Evolutionary conservation across 108 stramenopile genomes (phyloP), one percentile per base, ranked within the genome.

Genomic region (Conticribra weissflogii): DNA sequence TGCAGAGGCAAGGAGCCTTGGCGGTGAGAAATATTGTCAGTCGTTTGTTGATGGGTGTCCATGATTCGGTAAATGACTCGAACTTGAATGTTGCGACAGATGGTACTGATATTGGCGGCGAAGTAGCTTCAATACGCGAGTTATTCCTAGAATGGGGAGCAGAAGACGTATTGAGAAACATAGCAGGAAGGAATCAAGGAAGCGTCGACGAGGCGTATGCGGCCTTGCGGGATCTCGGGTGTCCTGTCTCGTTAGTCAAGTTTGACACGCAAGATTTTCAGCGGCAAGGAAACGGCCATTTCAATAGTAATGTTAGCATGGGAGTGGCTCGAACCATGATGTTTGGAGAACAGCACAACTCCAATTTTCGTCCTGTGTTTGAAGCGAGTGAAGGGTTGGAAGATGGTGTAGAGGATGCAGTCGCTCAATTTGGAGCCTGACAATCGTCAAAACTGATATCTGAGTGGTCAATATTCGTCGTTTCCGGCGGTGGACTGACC

Each of bases 181-280:
- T 85, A 59, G 88, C 92, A 4, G 86, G 90, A 23, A 31, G 67
- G 33, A 87, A 89, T 78, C 88, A 88, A 68, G 87, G 81, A 12
- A 90, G 89, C 68, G 82, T 93, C 17, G 96, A 96, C 79, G 96
- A 95, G 80, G 91, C 94, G 19, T 96, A 95, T 76, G 93, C 94
- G 2, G 96, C 93, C 3, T 66, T 96, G 66, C 81, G 96, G 23
- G 96, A 95, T 83, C 71, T 96, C 54, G 92, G 92, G 15, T 88
- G 73, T 52, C 64, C 79, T 15, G 90, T 78, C 19, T 63, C 73
- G 24, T 79, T 88, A 53, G 66, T 68, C 1, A 81, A 80, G 46
- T 71, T 84, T 17, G 77, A 86, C 68, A 68, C 59, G 7, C 82
- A 90, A 31, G 66, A 66, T 54, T 30, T 60, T 15, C 28, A 62